Evolutionary conservation across 83 land plant species (phyloP).

Genomic region (Larix sibirica): DNA sequence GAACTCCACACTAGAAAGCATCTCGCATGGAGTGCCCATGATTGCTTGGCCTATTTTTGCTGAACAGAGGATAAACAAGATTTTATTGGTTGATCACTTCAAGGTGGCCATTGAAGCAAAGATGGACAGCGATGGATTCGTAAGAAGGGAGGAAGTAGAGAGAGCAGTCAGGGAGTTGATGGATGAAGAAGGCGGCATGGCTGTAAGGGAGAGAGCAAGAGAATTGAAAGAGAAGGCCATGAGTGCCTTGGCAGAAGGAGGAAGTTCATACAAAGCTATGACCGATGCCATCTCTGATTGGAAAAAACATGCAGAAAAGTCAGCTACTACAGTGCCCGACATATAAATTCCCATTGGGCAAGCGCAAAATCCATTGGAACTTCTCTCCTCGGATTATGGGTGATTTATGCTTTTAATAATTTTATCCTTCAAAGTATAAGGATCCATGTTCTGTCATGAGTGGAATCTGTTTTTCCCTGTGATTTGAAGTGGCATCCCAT

Average conservation of each 20-base stretch:
- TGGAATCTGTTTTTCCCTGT: too few species aligned
- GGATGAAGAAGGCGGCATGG: not conserved
- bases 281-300: not conserved
- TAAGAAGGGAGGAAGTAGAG: not conserved
- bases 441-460: too few species aligned
- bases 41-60: not conserved
- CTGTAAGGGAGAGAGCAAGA: not conserved
- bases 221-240: not conserved
- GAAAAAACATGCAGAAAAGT: not conserved
- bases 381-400: too few species aligned
- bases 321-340: too few species aligned
- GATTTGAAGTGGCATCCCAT: too few species aligned
- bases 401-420: too few species aligned
- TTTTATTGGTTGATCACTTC: not conserved
- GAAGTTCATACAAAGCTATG: not conserved
- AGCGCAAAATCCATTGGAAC: too few species aligned
- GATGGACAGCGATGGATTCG: not conserved
- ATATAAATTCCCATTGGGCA: too few species aligned
- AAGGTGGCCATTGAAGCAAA: not conserved
- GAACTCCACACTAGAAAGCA: not conserved
- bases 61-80: not conserved
- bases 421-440: too few species aligned
- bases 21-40: not conserved
- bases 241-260: not conserved
- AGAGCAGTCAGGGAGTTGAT: not conserved